phyloP scores from a whole-genome alignment of 1,284 basidiomycete species.

The Ustilago lituana region DNA sequence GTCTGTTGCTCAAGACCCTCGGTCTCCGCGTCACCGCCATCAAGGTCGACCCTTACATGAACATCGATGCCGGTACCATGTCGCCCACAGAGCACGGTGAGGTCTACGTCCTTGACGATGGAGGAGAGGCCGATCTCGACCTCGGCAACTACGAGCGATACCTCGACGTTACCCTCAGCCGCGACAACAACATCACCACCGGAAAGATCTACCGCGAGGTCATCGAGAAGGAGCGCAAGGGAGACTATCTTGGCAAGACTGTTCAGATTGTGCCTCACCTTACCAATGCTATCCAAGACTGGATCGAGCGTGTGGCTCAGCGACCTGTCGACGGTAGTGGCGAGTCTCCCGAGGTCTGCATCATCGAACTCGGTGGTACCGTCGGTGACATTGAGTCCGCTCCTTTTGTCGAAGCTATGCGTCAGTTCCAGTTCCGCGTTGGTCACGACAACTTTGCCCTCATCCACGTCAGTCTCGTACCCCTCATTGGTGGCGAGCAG shows the following conservation, averaged over 20 bases:
- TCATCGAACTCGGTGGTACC: slow-evolving; percentile 94
- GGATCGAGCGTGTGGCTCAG: slow-evolving; percentile 94
- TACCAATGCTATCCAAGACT: slow-evolving; percentile 97
- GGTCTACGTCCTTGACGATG: slow-evolving; percentile 98
- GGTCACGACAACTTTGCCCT: slow-evolving; percentile 97
- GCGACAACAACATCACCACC: slow-evolving; percentile 98
- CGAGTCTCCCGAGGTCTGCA: slow-evolving; percentile 94
- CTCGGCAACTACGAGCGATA: slow-evolving; percentile 99
- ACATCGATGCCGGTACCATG: slow-evolving; percentile 99
- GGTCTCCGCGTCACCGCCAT: slow-evolving; percentile 97
- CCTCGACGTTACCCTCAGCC: slow-evolving; percentile 89
- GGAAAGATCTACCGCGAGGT: slow-evolving; percentile 98
- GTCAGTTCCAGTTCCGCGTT: slow-evolving; percentile 97
- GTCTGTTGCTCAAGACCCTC: slow-evolving; percentile 91
- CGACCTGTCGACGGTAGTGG: slow-evolving; percentile 93
- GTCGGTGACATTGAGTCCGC: slow-evolving; percentile 96
- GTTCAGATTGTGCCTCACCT: slow-evolving; percentile 97
- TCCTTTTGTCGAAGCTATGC: slow-evolving; percentile 97
- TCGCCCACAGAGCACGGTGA: slow-evolving; percentile 98
- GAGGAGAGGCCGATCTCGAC: slow-evolving; percentile 97
- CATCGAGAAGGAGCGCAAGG: slow-evolving; percentile 95
- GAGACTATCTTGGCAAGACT: slow-evolving; percentile 97
- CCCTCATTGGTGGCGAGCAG: slow-evolving; percentile 97
- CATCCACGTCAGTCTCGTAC: slow-evolving; percentile 97
- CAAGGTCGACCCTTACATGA: slow-evolving; percentile 99